Evolutionary conservation across 2,329 filamentous ascomycete genomes (phyloP).

Genomic region (Colletotrichum aenigma): DNA sequence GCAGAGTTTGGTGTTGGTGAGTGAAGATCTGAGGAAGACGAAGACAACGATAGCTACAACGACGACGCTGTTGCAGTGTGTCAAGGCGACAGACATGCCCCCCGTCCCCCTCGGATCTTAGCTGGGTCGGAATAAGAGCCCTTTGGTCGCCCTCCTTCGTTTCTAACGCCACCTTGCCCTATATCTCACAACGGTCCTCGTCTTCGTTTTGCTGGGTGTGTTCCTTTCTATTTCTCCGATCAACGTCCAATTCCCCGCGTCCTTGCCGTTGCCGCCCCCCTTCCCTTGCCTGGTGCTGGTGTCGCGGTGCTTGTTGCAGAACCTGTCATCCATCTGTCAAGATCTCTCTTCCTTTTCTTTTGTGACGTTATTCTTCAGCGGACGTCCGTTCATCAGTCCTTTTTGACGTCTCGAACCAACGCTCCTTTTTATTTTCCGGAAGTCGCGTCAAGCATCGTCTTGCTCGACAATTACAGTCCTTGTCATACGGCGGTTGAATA

Average conservation of each 20-base stretch:
- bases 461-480: neutral
- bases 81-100: neutral
- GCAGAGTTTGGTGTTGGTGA: neutral
- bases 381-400: neutral
- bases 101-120: neutral
- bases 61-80: neutral
- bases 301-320: neutral
- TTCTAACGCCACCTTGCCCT: slow-evolving; percentile 1
- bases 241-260: neutral
- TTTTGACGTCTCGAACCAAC: neutral
- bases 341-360: neutral
- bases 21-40: neutral
- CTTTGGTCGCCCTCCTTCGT: neutral
- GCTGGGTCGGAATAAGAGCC: neutral
- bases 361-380: neutral
- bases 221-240: neutral
- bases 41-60: neutral
- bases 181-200: neutral
- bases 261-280: neutral
- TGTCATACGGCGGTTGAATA: neutral
- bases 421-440: neutral
- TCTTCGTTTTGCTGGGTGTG: neutral
- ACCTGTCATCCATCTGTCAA: neutral
- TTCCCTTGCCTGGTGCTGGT: neutral
- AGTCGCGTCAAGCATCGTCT: neutral